Base-by-base conservation (phyloP, 2,329 filamentous ascomycete species). In the Fonsecaea nubica region DNA sequence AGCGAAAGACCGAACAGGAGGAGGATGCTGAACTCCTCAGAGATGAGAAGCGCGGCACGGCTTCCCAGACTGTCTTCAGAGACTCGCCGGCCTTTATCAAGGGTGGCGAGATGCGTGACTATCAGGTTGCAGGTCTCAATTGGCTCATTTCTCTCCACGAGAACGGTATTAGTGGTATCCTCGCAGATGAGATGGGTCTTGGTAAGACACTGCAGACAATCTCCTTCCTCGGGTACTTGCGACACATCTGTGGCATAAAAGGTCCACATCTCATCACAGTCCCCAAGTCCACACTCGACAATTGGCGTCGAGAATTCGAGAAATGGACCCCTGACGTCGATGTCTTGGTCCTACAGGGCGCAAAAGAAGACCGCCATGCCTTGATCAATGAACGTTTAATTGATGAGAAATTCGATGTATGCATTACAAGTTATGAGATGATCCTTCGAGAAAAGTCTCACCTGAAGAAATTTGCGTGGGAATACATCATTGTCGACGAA, bases 401-500 rank as follows among this genome's bases (percentile, higher is more conserved):
- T 18, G 92, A 96, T 66, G 93, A 97, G 77, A 92, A 96, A 72
- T 99, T 99, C 73, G 95, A 99, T 75, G 94, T 98, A 18, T 97
- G 94, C 81, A 92, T 99, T 77, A 99, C 95, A 13, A 97, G 93
- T 78, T 99, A 99, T 81, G 95, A 99, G 79, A 98, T 99, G 94
- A 93, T 99, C 66, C 84, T 99, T 12, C 89, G 95, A 65, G 95
- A 99, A 77, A 98, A 99, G 82, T 85, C 91, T 0, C 92, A 97
- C 73, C 80, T 99, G 72, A 97, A 95, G 82, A 98, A 98, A 79
- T 96, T 99, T 77, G 93, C 95, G 0, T 99, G 95, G 95, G 94
- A 99, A 78, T 99, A 99, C 80, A 99, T 99, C 79, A 97, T 99
- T 73, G 97, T 99, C 71, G 95, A 99, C 75, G 95, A 99, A 81